Evolutionary conservation across 2,329 filamentous ascomycete species (phyloP), one percentile per base, ranked within the genome.

Genomic region (Aspergillus thermomutatus): DNA sequence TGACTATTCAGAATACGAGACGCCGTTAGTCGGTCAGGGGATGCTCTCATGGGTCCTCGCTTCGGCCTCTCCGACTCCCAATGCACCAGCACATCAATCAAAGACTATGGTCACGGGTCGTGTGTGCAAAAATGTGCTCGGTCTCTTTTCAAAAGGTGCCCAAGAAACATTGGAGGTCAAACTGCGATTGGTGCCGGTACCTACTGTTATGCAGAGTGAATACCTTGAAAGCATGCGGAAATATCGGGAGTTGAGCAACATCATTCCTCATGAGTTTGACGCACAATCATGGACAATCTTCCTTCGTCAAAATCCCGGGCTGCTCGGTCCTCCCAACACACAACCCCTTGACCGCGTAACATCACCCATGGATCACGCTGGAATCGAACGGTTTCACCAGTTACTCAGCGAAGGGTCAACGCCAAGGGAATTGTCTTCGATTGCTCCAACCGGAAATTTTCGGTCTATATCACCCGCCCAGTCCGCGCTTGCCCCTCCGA

Each of bases 1-100:
- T 78, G 94, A 99, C 74, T 97, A 93, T 74, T 97, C 94, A 11
- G 94, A 99, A 76, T 90, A 90, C 62, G 92, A 97, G 69, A 91
- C 88, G 19, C 94, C 95, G 53, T 82, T 97, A 55, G 93, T 97
- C 25, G 94, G 94, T 23, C 93, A 99, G 75, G 94, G 95, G 53
- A 91, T 97, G 87, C 81, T 99, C 21, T 97, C 94, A 40, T 89
- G 89, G 83, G 86, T 88, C 23, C 80, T 97, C 48, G 82, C 83
- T 50, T 80, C 81, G n/a, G 75, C 83, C 53, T 83, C 85, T 70
- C 69, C 82, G 54, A 81, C 80, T 14, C 80, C 82, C 8, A 79
- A 81, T 57, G 79, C 79, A 19, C 78, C 80, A 26, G 80, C 80
- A 50, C 81, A 85, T 55, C 82, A 87, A 64, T 86, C 85, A 11